These are phyloP conservation scores for Phyllosticta ampelicida DNA, from an alignment of 2,329 filamentous ascomycete species.

Conservation along the genomic window DNA sequence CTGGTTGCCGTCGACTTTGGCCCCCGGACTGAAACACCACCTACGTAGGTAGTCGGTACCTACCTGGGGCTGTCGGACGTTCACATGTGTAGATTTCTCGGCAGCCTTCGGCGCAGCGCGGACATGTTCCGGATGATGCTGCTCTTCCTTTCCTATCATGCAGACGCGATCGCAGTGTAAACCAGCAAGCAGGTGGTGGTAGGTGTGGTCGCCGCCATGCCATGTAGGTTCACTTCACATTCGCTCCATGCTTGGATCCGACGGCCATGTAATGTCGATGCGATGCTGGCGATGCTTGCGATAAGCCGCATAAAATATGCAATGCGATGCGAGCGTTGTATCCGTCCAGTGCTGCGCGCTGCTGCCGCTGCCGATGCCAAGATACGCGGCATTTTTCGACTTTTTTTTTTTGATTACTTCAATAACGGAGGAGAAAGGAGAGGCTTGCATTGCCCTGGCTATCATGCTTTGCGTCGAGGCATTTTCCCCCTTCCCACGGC, in stretches of 20 bases:
- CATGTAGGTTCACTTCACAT: background rate
- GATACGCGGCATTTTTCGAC: background rate
- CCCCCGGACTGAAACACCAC: background rate
- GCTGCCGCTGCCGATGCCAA: background rate
- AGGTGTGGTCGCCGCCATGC: background rate
- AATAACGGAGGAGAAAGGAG: background rate
- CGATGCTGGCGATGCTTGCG: too few relatives aligned
- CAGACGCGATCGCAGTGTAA: background rate
- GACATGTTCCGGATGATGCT: background rate
- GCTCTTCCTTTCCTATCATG: background rate
- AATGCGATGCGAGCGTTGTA: background rate
- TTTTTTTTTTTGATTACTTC: background rate
- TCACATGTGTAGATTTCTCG: background rate
- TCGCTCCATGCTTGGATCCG: background rate
- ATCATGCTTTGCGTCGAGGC: background rate
- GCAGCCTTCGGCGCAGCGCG: background rate
- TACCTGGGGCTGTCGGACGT: background rate
- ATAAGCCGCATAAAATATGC: background rate
- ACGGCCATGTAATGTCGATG: background rate
- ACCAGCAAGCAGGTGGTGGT: background rate
- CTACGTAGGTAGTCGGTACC: background rate
- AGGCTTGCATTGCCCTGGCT: background rate
- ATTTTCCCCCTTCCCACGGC: background rate
- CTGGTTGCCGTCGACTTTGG: background rate
- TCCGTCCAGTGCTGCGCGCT: background rate